A percentile compares a stretch with the other conserved stretches of the same genome.
phyloP scores from a whole-genome alignment of 2,329 filamentous ascomycete species.

The Alternaria longipes region DNA sequence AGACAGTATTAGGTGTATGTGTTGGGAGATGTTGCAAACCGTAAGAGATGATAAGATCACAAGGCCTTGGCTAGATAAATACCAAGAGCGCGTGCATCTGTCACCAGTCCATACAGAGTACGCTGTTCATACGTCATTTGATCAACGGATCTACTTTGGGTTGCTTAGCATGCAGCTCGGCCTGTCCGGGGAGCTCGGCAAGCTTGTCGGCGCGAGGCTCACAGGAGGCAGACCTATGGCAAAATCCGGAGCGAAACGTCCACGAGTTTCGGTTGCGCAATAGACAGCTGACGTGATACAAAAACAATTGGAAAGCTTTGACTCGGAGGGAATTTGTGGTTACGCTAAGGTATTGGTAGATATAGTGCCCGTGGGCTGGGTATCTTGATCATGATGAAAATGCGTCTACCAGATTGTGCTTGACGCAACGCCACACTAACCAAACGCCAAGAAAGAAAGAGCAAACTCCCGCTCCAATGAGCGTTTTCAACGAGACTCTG shows the following conservation, averaged over 20 bases:
- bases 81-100: slow-evolving; percentile 34
- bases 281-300: slow-evolving; percentile 6
- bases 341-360: background rate
- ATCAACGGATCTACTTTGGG: slow-evolving; percentile 24
- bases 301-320: background rate
- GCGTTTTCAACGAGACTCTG: background rate
- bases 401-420: background rate
- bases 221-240: slow-evolving; percentile 20
- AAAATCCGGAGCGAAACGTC: slow-evolving; percentile 12
- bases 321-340: background rate
- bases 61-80: slow-evolving; percentile 28
- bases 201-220: slow-evolving; percentile 25
- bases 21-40: slow-evolving; percentile 6
- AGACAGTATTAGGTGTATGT: background rate
- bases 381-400: background rate
- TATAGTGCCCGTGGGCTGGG: background rate
- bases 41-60: background rate
- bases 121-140: slow-evolving; percentile 39
- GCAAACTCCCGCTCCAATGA: slow-evolving; percentile 6
- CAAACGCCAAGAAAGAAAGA: slow-evolving; percentile 20
- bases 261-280: slow-evolving; percentile 6
- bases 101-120: slow-evolving; percentile 29
- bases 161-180: slow-evolving; percentile 33
- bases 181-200: slow-evolving; percentile 37
- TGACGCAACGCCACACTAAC: slow-evolving; percentile 1